Evolutionary conservation across 75 land plant genomes (phyloP).

Genomic region (Chamaecyparis obtusa): DNA sequence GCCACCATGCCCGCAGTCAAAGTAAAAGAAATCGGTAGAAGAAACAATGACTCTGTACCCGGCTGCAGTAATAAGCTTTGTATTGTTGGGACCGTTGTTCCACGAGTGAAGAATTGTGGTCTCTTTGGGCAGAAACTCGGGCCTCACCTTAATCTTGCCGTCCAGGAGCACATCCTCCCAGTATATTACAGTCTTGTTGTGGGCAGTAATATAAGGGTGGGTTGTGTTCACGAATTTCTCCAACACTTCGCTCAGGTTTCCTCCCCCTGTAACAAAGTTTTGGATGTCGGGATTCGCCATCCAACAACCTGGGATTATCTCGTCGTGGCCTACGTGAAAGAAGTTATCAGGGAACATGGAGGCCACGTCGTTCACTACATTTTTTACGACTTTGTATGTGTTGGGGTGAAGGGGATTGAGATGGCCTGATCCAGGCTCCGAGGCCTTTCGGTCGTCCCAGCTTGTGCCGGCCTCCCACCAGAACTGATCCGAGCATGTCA

Average conservation of each 20-base stretch:
- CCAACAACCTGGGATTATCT: slow-evolving; percentile 80
- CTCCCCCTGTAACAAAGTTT: slow-evolving; percentile 35
- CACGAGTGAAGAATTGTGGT: slow-evolving; percentile 84
- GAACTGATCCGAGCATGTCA: slow-evolving; percentile 74
- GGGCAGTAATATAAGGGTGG: slow-evolving; percentile 46
- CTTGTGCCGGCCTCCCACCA: slow-evolving; percentile 55
- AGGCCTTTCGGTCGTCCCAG: slow-evolving; percentile 47
- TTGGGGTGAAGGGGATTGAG: slow-evolving; percentile 77
- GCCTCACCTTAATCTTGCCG: slow-evolving; percentile 35
- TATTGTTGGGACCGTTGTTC: slow-evolving; percentile 76
- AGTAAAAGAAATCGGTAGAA: slow-evolving; percentile 72
- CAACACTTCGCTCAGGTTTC: slow-evolving; percentile 50
- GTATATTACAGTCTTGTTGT: slow-evolving; percentile 60
- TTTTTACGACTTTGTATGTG: slow-evolving; percentile 78
- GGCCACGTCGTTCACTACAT: slow-evolving; percentile 62
- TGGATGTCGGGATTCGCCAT: slow-evolving; percentile 45
- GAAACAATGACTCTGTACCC: slow-evolving; percentile 89
- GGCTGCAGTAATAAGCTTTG: slow-evolving; percentile 54
- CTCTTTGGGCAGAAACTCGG: slow-evolving; percentile 52
- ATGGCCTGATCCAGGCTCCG: slow-evolving; percentile 92
- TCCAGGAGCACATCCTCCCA: slow-evolving; percentile 86
- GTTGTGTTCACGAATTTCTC: slow-evolving; percentile 56
- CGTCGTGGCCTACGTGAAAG: slow-evolving; percentile 81
- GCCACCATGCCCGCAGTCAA: slow-evolving; percentile 87
- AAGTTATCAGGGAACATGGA: slow-evolving; percentile 65